These are phyloP conservation scores for Acephala macrosclerotiorum DNA, from an alignment of 2,329 filamentous ascomycete genomes.

Conservation along the genomic window DNA sequence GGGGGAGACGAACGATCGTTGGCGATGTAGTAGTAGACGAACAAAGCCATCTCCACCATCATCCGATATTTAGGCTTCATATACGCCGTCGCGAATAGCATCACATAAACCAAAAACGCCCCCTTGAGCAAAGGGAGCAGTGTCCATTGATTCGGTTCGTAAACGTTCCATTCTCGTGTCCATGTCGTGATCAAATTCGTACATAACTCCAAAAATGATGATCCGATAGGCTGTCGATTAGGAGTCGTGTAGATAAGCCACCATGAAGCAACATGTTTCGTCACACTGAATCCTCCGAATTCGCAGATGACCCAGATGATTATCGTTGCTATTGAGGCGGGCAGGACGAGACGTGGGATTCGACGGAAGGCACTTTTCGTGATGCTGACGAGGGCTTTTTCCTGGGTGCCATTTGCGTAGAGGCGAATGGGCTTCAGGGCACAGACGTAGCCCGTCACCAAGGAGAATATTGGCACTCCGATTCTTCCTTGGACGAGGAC, in stretches of 20 bases:
- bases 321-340: constrained; percentile 60
- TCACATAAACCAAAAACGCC: constrained; percentile 61
- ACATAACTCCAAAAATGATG: constrained; percentile 52
- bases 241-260: constrained; percentile 62
- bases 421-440: constrained; percentile 65
- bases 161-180: constrained; percentile 57
- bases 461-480: constrained; percentile 70
- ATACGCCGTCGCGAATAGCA: constrained; percentile 57
- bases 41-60: constrained; percentile 53
- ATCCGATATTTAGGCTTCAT: constrained; percentile 57
- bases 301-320: constrained; percentile 62
- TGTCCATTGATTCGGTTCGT: constrained; percentile 67
- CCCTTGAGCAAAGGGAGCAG: constrained; percentile 60
- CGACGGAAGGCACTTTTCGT: constrained; percentile 64
- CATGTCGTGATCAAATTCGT: constrained; percentile 57
- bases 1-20: constrained; percentile 37
- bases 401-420: constrained; percentile 58
- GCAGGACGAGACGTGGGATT: constrained; percentile 63
- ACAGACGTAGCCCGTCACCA: constrained; percentile 71
- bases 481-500: constrained; percentile 67
- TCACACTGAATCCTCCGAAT: constrained; percentile 61
- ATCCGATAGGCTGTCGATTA: constrained; percentile 47
- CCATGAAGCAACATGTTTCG: constrained; percentile 56
- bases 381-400: constrained; percentile 60
- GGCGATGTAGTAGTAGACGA: constrained; percentile 52